Evolutionary conservation across 768 basidiomycete species (phyloP).

Genomic region (Lentinula detonsa): DNA sequence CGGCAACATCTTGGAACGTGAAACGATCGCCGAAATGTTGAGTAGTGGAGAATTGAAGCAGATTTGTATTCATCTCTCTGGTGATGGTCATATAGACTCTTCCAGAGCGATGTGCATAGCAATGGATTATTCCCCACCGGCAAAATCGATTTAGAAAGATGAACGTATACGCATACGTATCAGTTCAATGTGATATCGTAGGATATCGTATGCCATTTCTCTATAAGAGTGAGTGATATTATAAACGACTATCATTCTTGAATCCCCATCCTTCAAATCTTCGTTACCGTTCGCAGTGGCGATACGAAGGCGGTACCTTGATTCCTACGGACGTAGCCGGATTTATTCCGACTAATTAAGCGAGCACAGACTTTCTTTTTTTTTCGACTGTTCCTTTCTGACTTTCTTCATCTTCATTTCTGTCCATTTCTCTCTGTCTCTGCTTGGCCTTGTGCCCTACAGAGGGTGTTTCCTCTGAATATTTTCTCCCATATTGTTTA

Average conservation of each 20-base stretch:
- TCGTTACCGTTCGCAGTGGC: background rate
- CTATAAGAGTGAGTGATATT: background rate
- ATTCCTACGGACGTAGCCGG: background rate
- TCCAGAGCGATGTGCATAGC: background rate
- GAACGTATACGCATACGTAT: background rate
- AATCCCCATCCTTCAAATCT: background rate
- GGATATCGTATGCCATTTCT: background rate
- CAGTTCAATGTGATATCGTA: background rate
- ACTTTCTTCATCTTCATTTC: background rate
- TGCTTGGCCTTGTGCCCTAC: background rate
- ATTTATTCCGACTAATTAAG: background rate
- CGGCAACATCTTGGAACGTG: conserved; percentile 21
- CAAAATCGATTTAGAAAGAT: background rate
- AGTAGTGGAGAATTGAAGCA: conserved; percentile 36
- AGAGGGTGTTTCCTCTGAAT: background rate
- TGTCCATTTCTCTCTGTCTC: background rate
- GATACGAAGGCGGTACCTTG: background rate
- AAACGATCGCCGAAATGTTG: conserved; percentile 31
- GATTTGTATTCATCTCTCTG: conserved; percentile 32
- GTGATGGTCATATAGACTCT: conserved; percentile 1
- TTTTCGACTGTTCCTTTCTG: background rate
- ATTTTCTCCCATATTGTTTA: background rate
- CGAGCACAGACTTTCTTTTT: background rate
- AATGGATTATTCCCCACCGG: background rate
- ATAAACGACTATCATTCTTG: background rate